These are phyloP conservation scores for Russula lepida DNA, from an alignment of 768 basidiomycete genomes.

Conservation along the genomic window DNA sequence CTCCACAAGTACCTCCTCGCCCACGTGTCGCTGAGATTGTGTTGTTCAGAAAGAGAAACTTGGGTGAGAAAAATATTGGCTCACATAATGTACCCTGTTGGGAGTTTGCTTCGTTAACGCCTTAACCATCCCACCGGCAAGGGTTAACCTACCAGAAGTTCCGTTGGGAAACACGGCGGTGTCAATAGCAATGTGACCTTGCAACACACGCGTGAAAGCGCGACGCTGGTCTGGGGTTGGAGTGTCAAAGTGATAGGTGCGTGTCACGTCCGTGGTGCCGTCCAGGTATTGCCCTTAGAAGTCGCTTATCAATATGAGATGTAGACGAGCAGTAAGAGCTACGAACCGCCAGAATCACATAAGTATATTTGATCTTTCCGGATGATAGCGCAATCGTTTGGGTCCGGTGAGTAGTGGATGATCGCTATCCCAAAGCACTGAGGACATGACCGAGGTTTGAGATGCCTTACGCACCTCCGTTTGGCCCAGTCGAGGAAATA, in stretches of 20 bases:
- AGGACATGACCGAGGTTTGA: background rate
- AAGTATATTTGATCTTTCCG: conserved; percentile 69
- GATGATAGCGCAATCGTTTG: conserved; percentile 63
- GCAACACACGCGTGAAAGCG: conserved; percentile 85
- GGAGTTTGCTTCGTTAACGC: background rate
- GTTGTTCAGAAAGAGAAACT: background rate
- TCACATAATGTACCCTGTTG: conserved; percentile 50
- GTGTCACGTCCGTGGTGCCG: conserved; percentile 91
- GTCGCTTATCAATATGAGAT: background rate
- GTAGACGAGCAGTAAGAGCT: background rate
- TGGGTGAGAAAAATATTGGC: conserved; percentile 9
- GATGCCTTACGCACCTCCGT: conserved; percentile 56
- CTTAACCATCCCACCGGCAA: background rate
- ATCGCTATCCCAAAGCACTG: conserved; percentile 45
- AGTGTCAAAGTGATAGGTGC: conserved; percentile 87
- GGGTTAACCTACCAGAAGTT: conserved; percentile 49
- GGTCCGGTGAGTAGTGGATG: conserved; percentile 87
- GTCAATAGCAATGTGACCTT: conserved; percentile 89
- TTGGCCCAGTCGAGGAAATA: conserved; percentile 88
- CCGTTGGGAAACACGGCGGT: conserved; percentile 73
- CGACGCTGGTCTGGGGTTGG: conserved; percentile 77
- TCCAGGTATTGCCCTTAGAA: conserved; percentile 74
- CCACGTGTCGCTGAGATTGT: conserved; percentile 55
- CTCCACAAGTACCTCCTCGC: conserved; percentile 76
- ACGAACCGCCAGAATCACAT: conserved; percentile 79